Conservation (phyloP, 73 alveolate genomes). For the Blepharisma japonicum region DNA sequence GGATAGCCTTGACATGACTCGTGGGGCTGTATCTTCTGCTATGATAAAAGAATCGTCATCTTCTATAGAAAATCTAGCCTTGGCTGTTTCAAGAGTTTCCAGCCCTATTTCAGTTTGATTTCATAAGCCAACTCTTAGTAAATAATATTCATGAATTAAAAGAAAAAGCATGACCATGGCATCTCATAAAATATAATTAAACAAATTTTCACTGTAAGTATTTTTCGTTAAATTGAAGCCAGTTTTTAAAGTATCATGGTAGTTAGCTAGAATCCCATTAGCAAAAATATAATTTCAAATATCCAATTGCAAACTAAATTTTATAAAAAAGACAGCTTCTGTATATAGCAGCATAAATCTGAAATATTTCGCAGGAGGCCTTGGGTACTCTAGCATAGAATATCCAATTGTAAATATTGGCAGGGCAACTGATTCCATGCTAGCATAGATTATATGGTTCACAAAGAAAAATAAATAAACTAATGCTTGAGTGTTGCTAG, state of each 20-base stretch:
- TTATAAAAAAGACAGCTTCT: constrained; percentile 3
- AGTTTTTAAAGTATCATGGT: background rate
- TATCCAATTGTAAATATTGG: background rate
- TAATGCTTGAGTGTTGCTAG: constrained; percentile 1
- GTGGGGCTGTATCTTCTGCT: constrained; percentile 13
- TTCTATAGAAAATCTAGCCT: background rate
- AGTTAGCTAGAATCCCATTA: background rate
- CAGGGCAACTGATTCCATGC: background rate
- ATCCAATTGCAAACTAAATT: background rate
- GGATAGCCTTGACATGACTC: no score
- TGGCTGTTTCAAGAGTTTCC: background rate
- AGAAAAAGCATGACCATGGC: constrained; percentile 18
- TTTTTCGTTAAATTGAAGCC: constrained; percentile 16
- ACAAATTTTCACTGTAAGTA: background rate
- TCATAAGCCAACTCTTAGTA: constrained; percentile 15
- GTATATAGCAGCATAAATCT: constrained; percentile 8
- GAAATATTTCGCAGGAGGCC: constrained; percentile 23
- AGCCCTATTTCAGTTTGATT: background rate
- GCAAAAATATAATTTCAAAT: background rate
- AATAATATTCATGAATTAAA: background rate
- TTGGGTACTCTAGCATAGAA: constrained; percentile 2
- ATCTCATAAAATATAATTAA: constrained; percentile 21
- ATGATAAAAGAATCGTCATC: constrained; percentile 21
- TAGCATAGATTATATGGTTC: background rate
- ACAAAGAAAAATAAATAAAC: constrained; percentile 10